phyloP scores from a whole-genome alignment of 2,329 filamentous ascomycete species.

The Alternaria triticimaculans region DNA sequence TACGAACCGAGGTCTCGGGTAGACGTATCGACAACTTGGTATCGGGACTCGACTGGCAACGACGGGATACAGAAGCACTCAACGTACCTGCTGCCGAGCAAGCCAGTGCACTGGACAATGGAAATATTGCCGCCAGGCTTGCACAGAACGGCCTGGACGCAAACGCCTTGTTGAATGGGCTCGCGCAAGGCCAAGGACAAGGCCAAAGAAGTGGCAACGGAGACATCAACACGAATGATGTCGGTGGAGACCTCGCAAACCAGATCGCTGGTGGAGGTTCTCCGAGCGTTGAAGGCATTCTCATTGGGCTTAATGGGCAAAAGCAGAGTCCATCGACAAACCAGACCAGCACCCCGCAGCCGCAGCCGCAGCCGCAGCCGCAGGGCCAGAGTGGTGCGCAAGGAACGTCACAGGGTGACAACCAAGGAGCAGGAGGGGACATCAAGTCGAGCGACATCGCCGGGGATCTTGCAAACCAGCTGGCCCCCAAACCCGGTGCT shows the following conservation, averaged over 20 bases:
- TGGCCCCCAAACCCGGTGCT: background rate
- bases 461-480: constrained; percentile 8
- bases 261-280: constrained; percentile 26
- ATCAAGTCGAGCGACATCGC: constrained; percentile 5
- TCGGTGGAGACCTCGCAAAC: constrained; percentile 24
- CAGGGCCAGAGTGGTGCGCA: constrained; percentile 13
- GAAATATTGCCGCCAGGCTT: constrained; percentile 18
- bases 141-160: constrained; percentile 27
- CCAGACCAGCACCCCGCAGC: constrained; percentile 8
- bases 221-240: constrained; percentile 13
- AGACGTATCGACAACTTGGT: constrained; percentile 34
- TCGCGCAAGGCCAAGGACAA: constrained; percentile 20
- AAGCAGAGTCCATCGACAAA: constrained; percentile 14
- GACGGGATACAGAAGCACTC: constrained; percentile 17
- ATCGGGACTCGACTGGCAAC: constrained; percentile 29
- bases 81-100: constrained; percentile 13
- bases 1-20: constrained; percentile 29
- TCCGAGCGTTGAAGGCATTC: constrained; percentile 15
- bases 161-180: constrained; percentile 25
- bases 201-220: constrained; percentile 2
- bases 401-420: background rate
- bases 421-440: background rate
- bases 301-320: constrained; percentile 19
- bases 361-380: constrained; percentile 3
- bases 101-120: constrained; percentile 15